Evolutionary conservation across 768 basidiomycete species (phyloP), one percentile per base, ranked within the genome.

Genomic region (button mushroom (Agaricus bisporus)): DNA sequence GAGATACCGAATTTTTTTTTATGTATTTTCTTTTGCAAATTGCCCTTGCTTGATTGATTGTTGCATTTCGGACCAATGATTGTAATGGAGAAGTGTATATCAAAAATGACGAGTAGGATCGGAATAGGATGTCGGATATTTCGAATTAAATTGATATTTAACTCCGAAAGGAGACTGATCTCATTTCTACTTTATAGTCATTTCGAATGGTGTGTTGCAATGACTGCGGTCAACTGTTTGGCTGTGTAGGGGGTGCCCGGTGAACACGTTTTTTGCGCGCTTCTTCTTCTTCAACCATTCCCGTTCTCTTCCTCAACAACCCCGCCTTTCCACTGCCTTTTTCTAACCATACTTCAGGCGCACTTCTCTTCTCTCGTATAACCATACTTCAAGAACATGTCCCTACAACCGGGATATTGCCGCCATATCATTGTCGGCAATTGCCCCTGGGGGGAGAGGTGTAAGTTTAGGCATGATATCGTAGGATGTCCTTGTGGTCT

Each of bases 401-500:
- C 53, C 18, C 11, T 28, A 15, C 22, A 39, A n/a, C 58, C 61
- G 7, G 60, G 28, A 0, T 68, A 60, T 44, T 73, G 71, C 49
- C 55, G 60, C 25, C 68, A 60, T 36, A 49, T 68, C 6, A 61
- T 60, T 39, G 58, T 51, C 0, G 63, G 39, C 18, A 56, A 62
- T 3, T 74, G 71, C 49, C 51, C 49, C 1, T 60, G 56, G 38
- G 68, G 70, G 14, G 36, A 59, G 17, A 43, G 56, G n/a, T 73
- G 71, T 58, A 60, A 58, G 1, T 49, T 64, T 49, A 60, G 68
- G 29, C 73, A 74, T 54, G 70, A 74, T 54, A 68, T 70, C 36
- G 62, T 64, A 42, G 63, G 64, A 42, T 74, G 73, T 52, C 58
- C 65, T 11, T 73, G 73, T 48, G 73, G 70, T 18, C 55, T 63